Evolutionary conservation across 1,139 yeast species (phyloP).

Genomic region (Saccharomycopsis crataegensis): DNA sequence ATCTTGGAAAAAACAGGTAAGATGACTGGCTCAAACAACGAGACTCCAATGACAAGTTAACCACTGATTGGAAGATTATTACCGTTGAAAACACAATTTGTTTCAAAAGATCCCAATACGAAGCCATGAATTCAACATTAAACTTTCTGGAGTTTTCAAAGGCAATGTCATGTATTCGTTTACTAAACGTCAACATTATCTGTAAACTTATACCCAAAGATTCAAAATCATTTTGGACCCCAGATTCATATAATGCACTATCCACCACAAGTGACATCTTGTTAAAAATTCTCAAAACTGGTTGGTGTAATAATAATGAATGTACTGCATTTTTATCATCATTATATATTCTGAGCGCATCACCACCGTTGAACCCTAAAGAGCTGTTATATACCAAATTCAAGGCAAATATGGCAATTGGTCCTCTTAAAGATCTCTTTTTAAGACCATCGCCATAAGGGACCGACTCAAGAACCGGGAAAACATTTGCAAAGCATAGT

Average conservation of each 20-base stretch:
- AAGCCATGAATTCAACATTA: neutral
- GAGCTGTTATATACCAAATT: neutral
- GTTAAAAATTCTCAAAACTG: constrained; percentile 9
- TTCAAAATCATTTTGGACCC: neutral
- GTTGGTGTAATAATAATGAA: neutral
- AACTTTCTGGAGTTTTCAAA: neutral
- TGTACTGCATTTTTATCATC: neutral
- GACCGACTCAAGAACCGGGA: constrained; percentile 1
- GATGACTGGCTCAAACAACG: neutral
- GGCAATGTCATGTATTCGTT: neutral
- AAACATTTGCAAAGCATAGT: constrained; percentile 9
- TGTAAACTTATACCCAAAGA: neutral
- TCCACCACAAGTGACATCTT: constrained; percentile 8
- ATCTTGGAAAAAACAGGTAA: neutral
- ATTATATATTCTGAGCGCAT: neutral
- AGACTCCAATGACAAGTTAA: neutral
- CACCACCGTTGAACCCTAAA: constrained; percentile 3
- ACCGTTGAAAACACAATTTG: constrained; percentile 11
- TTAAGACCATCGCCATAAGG: neutral
- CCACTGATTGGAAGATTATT: constrained; percentile 12
- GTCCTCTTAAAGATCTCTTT: neutral
- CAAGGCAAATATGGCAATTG: constrained; percentile 1
- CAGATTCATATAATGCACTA: neutral
- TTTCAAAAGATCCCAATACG: constrained; percentile 9
- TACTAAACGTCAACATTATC: neutral